Evolutionary conservation across 495 filamentous ascomycete species (phyloP).

Genomic region (Neurospora sublineolata): DNA sequence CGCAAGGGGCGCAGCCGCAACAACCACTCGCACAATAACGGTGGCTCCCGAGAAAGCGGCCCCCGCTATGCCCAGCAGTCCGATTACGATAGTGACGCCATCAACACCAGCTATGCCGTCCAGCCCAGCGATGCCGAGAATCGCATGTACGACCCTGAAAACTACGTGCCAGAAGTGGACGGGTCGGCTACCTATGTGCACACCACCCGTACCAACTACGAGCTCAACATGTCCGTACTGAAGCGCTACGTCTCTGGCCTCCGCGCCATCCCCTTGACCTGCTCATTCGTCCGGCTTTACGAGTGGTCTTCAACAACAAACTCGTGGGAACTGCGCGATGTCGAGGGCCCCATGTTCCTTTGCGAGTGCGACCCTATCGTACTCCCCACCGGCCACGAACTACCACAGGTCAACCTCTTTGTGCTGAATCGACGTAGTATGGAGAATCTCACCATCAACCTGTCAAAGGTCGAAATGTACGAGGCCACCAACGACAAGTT

Average conservation of each 20-base stretch:
- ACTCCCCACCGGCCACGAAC: slow-evolving; percentile 7
- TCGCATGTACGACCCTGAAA: slow-evolving; percentile 11
- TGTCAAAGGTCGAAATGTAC: slow-evolving; percentile 16
- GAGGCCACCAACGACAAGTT: slow-evolving; percentile 12
- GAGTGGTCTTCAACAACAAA: slow-evolving; percentile 47
- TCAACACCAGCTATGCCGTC: slow-evolving; percentile 26
- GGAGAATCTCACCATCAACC: slow-evolving; percentile 32
- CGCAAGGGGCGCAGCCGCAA: slow-evolving; percentile 23
- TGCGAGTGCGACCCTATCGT: slow-evolving; percentile 45
- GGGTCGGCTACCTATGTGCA: slow-evolving; percentile 19
- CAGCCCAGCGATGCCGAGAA: neutral
- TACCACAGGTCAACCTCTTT: slow-evolving; percentile 28
- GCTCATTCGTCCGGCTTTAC: slow-evolving; percentile 72
- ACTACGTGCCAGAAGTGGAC: slow-evolving; percentile 12
- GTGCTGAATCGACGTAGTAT: slow-evolving; percentile 36
- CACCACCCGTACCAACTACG: slow-evolving; percentile 54
- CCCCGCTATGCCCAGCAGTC: slow-evolving; percentile 30
- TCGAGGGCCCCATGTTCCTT: slow-evolving; percentile 76
- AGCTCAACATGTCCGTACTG: slow-evolving; percentile 72
- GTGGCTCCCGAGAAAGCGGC: slow-evolving; percentile 5
- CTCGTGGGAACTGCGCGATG: slow-evolving; percentile 64
- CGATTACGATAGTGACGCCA: slow-evolving; percentile 53
- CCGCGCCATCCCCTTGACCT: slow-evolving; percentile 56
- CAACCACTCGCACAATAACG: slow-evolving; percentile 24
- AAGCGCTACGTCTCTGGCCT: slow-evolving; percentile 56